A percentile compares a stretch with the other conserved stretches of the same genome.
phyloP scores from a whole-genome alignment of 805 yeast species.

The Wickerhamomyces kurtzmanii region DNA sequence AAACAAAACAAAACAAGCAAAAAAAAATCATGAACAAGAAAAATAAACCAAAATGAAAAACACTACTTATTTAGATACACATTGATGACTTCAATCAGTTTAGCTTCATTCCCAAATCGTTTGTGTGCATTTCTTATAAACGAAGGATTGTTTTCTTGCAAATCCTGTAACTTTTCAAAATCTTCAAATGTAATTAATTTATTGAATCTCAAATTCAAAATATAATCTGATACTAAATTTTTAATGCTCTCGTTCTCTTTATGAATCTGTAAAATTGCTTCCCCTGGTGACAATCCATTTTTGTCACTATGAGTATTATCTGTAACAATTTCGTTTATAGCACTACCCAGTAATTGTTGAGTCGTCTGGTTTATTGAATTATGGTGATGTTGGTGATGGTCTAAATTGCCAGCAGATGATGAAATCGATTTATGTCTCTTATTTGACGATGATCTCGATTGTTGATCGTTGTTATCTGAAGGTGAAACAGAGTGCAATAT shows the following conservation, averaged over 20 bases:
- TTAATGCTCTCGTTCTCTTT: conserved; percentile 14
- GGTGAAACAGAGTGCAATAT: conserved; percentile 3
- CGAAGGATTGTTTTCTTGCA: conserved; percentile 9
- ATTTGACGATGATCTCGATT: too few species aligned
- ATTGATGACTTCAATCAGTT: conserved; percentile 11
- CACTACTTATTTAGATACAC: conserved; percentile 11
- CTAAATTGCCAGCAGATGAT: too few species aligned
- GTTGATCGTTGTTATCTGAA: conserved; percentile 1
- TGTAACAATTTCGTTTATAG: too few species aligned
- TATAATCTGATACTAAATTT: conserved; percentile 9
- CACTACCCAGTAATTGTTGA: too few species aligned
- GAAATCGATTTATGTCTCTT: too few species aligned
- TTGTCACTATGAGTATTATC: too few species aligned
- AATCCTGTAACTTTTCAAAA: conserved; percentile 8
- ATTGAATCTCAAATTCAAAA: conserved; percentile 9
- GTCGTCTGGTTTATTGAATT: too few species aligned
- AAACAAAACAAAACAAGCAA: too few species aligned
- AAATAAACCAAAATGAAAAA: too few species aligned
- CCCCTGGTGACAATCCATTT: conserved; percentile 7
- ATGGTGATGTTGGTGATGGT: too few species aligned
- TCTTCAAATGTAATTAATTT: conserved; percentile 10
- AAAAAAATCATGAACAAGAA: too few species aligned
- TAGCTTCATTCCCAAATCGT: conserved; percentile 10
- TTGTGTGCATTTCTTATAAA: conserved; percentile 13
- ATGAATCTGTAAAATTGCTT: conserved; percentile 12